Evolutionary conservation across 2,329 filamentous ascomycete species (phyloP).

Genomic region (Fusarium paranaense): DNA sequence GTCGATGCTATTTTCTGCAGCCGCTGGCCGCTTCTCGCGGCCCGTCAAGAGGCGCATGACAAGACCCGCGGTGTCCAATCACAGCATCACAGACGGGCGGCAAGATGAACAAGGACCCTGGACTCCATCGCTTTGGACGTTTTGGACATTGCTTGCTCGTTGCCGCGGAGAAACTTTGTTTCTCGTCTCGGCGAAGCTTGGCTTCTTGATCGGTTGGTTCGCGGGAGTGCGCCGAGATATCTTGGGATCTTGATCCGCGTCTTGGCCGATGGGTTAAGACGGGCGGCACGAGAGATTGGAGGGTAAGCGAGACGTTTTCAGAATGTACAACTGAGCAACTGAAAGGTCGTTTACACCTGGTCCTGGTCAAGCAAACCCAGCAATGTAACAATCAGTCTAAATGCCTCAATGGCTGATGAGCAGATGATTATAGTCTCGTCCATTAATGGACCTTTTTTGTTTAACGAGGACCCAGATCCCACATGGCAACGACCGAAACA

Average conservation of each 20-base stretch:
- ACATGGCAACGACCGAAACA: constrained; percentile 23
- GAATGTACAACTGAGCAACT: not conserved
- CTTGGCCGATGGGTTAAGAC: constrained; percentile 13
- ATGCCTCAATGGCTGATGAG: not conserved
- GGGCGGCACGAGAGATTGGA: constrained; percentile 9
- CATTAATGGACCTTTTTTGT: not conserved
- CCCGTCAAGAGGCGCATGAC: constrained; percentile 21
- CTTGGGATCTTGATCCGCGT: constrained; percentile 22
- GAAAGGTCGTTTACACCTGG: not conserved
- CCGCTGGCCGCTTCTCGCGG: constrained; percentile 42
- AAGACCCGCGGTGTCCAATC: constrained; percentile 32
- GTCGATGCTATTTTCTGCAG: constrained; percentile 44
- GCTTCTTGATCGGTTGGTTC: constrained; percentile 31
- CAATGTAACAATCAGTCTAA: not conserved
- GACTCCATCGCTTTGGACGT: not conserved
- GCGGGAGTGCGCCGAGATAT: constrained; percentile 22
- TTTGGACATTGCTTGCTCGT: not conserved
- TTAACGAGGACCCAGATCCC: constrained; percentile 7
- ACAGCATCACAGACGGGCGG: not conserved
- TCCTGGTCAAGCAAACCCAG: not conserved
- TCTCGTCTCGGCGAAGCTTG: constrained; percentile 25
- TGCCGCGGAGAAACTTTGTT: constrained; percentile 25
- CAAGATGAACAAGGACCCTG: constrained; percentile 5
- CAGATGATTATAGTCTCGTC: not conserved
- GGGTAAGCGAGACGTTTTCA: not conserved